Conservation (phyloP, 139 green algal species). For the Zygnema cylindricum region DNA sequence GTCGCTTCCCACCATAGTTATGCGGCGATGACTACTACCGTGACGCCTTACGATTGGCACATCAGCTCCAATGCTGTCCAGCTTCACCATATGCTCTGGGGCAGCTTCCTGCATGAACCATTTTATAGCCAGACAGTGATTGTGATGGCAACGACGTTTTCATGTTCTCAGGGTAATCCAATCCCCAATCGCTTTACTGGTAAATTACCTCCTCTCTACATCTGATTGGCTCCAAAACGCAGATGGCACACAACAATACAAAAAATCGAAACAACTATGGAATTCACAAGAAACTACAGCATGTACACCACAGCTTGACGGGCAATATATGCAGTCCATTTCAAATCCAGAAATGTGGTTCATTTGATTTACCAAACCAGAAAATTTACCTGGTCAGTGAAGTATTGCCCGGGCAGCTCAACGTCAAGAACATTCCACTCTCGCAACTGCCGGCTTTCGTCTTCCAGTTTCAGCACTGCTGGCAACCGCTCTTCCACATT, state of each 20-base stretch:
- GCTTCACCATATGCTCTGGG: conserved; percentile 68
- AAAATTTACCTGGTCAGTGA: conserved; percentile 64
- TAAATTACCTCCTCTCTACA: too few species aligned
- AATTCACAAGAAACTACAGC: too few species aligned
- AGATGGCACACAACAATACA: too few species aligned
- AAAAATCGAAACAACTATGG: too few species aligned
- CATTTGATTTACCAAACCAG: too few species aligned
- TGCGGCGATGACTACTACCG: conserved; percentile 75
- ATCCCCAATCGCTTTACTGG: too few species aligned
- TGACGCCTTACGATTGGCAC: conserved; percentile 87
- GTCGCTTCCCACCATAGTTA: conserved; percentile 87
- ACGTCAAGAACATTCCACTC: conserved; percentile 83
- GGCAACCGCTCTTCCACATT: conserved; percentile 84
- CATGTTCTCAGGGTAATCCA: too few species aligned
- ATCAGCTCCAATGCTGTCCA: conserved; percentile 83
- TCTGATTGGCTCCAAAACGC: too few species aligned
- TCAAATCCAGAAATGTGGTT: too few species aligned
- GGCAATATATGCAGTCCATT: too few species aligned
- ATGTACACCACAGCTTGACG: too few species aligned
- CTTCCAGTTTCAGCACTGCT: conserved; percentile 77
- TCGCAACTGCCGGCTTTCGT: conserved; percentile 76
- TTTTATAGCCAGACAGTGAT: neutral
- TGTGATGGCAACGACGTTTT: too few species aligned
- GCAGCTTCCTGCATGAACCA: conserved; percentile 36
- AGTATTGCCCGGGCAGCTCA: conserved; percentile 88